phyloP scores from a whole-genome alignment of 2,329 filamentous ascomycete genomes.

The Microdochium bolleyi region DNA sequence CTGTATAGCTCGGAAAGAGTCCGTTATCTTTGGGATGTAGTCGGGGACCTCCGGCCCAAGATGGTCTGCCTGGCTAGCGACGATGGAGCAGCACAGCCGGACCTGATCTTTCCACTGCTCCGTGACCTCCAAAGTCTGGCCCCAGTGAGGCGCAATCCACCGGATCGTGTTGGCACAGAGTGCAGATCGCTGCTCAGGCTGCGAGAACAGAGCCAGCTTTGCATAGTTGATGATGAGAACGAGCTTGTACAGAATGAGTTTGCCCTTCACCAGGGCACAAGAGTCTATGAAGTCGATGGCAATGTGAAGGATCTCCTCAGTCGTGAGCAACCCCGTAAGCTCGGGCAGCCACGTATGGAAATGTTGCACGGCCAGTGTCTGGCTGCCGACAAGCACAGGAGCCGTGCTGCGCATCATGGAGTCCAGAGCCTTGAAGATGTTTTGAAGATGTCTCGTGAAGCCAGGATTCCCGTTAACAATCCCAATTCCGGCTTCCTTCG shows the following conservation, averaged over 20 bases:
- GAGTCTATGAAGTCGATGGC: conserved; percentile 92
- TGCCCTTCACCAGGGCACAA: conserved; percentile 79
- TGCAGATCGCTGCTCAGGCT: conserved; percentile 65
- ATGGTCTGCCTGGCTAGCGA: conserved; percentile 76
- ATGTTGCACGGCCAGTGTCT: conserved; percentile 91
- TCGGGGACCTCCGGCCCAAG: conserved; percentile 76
- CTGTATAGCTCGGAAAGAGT: conserved; percentile 77
- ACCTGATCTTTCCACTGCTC: conserved; percentile 92
- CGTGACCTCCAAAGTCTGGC: conserved; percentile 61
- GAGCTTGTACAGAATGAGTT: conserved; percentile 85
- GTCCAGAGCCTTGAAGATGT: conserved; percentile 85
- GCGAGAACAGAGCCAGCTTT: conserved; percentile 70
- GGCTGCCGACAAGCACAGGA: conserved; percentile 82
- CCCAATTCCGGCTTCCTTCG: conserved; percentile 81
- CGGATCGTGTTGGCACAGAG: conserved; percentile 75
- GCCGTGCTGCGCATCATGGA: conserved; percentile 81
- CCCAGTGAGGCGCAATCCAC: conserved; percentile 95
- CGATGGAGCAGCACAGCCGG: conserved; percentile 83
- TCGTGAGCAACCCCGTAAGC: conserved; percentile 64
- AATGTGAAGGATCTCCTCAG: conserved; percentile 82
- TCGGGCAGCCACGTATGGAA: conserved; percentile 98
- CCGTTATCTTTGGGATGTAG: conserved; percentile 83
- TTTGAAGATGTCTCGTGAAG: conserved; percentile 77
- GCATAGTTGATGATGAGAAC: conserved; percentile 90
- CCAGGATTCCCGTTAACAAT: conserved; percentile 65